A percentile compares a stretch with the other conserved stretches of the same genome.
Conservation (phyloP, 225 moss, liverwort and hornwort genomes). For the Rhytidiadelphus loreus region DNA sequence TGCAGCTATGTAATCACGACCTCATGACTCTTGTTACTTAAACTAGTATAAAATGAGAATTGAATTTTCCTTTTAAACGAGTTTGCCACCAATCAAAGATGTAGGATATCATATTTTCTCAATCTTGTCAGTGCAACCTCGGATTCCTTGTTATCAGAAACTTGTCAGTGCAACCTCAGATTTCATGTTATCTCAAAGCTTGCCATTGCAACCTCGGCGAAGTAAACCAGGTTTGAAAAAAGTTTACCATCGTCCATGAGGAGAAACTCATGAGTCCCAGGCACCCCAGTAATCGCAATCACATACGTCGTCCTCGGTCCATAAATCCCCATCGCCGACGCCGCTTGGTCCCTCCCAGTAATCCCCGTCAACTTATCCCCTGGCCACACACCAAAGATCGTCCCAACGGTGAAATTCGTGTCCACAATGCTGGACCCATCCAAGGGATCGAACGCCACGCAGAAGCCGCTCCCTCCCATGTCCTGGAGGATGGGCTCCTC, state of each 20-base stretch:
- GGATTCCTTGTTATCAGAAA: neutral
- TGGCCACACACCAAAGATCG: slow-evolving; percentile 97
- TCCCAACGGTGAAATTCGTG: slow-evolving; percentile 98
- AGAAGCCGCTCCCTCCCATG: slow-evolving; percentile 88
- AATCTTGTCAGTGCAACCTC: neutral
- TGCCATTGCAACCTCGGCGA: neutral
- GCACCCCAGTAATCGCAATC: slow-evolving; percentile 54
- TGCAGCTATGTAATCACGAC: neutral
- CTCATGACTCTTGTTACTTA: neutral
- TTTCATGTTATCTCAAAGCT: neutral
- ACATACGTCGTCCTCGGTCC: slow-evolving; percentile 93
- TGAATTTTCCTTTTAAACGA: neutral
- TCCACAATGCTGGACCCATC: slow-evolving; percentile 99
- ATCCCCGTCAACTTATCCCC: slow-evolving; percentile 86
- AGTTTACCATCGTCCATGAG: slow-evolving; percentile 72
- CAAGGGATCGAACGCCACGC: slow-evolving; percentile 92
- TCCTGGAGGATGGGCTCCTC: slow-evolving; percentile 75
- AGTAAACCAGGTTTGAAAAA: too few relatives aligned
- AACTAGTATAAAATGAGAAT: neutral
- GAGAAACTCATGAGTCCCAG: slow-evolving; percentile 95
- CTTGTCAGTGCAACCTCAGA: neutral
- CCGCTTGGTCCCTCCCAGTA: slow-evolving; percentile 73
- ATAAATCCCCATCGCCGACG: slow-evolving; percentile 85
- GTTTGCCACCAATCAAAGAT: neutral
- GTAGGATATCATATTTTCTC: neutral